Evolutionary conservation across 306 rosid genomes (phyloP).

Genomic region (Casuarina glauca): DNA sequence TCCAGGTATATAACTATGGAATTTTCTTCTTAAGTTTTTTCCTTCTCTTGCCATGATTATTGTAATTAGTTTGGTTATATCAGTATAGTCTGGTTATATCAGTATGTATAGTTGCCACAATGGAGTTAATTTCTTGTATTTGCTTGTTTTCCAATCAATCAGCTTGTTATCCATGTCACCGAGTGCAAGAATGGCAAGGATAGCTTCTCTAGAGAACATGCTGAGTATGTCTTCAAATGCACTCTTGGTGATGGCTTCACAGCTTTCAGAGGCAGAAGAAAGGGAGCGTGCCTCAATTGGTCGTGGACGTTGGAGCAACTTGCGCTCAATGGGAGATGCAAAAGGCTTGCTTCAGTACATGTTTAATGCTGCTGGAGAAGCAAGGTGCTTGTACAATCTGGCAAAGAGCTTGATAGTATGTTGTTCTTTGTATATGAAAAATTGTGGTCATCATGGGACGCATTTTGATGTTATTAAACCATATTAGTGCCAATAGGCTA

Average conservation of each 20-base stretch:
- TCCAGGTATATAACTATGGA: slow-evolving; percentile 40
- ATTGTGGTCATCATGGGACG: neutral
- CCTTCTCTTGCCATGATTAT: neutral
- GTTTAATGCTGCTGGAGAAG: slow-evolving; percentile 59
- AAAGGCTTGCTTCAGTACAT: slow-evolving; percentile 66
- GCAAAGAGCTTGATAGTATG: slow-evolving; percentile 25
- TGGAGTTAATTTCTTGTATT: slow-evolving; percentile 19
- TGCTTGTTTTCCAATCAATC: slow-evolving; percentile 19
- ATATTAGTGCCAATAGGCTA: neutral
- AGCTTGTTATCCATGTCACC: slow-evolving; percentile 71
- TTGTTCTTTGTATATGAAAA: neutral
- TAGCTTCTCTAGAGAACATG: slow-evolving; percentile 78
- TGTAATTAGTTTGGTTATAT: neutral
- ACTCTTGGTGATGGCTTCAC: slow-evolving; percentile 69
- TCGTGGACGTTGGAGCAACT: slow-evolving; percentile 78
- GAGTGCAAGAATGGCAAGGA: slow-evolving; percentile 61
- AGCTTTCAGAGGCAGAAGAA: slow-evolving; percentile 73
- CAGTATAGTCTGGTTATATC: neutral
- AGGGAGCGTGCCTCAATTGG: slow-evolving; percentile 55
- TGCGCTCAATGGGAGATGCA: slow-evolving; percentile 81
- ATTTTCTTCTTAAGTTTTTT: neutral
- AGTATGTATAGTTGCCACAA: slow-evolving; percentile 12
- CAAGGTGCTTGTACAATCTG: slow-evolving; percentile 55
- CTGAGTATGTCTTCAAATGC: slow-evolving; percentile 62
- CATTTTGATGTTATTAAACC: neutral